Percentiles rank a stretch among this genome's conserved stretches.
phyloP scores from a whole-genome alignment of 139 green algal species.

The Ettlia oleoabundans region DNA sequence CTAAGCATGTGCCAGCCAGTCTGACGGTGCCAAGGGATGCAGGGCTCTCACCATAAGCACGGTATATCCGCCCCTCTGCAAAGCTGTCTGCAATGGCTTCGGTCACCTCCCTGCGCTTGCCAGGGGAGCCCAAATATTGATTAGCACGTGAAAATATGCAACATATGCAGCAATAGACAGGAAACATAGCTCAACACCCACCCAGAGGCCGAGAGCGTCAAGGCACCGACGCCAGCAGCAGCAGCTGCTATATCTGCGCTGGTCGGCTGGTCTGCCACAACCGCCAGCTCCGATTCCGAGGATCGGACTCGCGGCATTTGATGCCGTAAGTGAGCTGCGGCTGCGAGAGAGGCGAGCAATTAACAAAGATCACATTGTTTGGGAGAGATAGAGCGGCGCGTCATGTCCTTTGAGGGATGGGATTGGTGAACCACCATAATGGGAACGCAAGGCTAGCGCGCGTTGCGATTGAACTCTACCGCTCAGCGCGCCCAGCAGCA shows the following conservation, averaged over 20 bases:
- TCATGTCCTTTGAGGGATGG: too few relatives aligned
- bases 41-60: slow-evolving; percentile 6
- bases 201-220: not conserved
- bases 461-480: too few relatives aligned
- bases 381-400: not conserved
- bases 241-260: not conserved
- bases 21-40: too few relatives aligned
- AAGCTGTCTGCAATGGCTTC: slow-evolving; percentile 7
- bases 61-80: not conserved
- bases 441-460: too few relatives aligned
- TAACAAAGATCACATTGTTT: too few relatives aligned
- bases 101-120: not conserved
- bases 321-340: not conserved
- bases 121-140: not conserved
- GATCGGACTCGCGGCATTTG: slow-evolving; percentile 16
- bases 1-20: too few relatives aligned
- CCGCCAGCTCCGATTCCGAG: too few relatives aligned
- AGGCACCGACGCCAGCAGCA: not conserved
- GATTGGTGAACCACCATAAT: too few relatives aligned
- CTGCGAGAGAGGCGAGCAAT: not conserved
- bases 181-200: not conserved
- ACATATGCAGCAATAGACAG: not conserved
- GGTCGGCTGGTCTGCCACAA: too few relatives aligned
- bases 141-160: too few relatives aligned
- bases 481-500: too few relatives aligned